Percentiles rank a stretch among this genome's conserved stretches.
Conservation (phyloP, 257 asterid genomes). For the Cruciata laevipes region DNA sequence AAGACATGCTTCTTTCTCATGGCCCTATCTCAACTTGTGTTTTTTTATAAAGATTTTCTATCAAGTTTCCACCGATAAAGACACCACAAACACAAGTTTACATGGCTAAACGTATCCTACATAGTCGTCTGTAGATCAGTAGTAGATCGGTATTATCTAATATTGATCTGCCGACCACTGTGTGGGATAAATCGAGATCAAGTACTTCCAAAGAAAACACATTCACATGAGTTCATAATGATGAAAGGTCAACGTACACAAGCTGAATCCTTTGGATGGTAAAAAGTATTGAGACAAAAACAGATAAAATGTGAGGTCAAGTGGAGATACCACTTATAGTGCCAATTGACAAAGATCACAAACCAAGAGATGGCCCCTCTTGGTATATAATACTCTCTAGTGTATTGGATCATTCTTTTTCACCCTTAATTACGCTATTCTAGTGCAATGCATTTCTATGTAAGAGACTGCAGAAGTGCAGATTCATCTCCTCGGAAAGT, state of each 20-base stretch:
- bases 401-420: slow-evolving; percentile 2
- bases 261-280: slow-evolving; percentile 35
- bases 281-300: slow-evolving; percentile 19
- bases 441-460: slow-evolving; percentile 2
- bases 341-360: slow-evolving; percentile 30
- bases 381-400: not conserved
- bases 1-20: slow-evolving; percentile 53
- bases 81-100: slow-evolving; percentile 23
- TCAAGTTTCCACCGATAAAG: slow-evolving; percentile 48
- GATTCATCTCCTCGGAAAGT: slow-evolving; percentile 3
- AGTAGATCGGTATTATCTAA: not conserved
- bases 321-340: slow-evolving; percentile 49
- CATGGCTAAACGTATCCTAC: not conserved
- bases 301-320: slow-evolving; percentile 26
- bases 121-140: not conserved
- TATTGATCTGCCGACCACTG: not conserved
- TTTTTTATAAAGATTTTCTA: slow-evolving; percentile 40
- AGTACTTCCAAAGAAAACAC: not conserved
- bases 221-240: not conserved
- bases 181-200: not conserved
- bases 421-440: slow-evolving; percentile 15
- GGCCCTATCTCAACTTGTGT: slow-evolving; percentile 74
- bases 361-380: slow-evolving; percentile 12
- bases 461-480: not conserved
- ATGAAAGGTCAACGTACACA: slow-evolving; percentile 36